Conservation (phyloP, 2,329 filamentous ascomycete genomes). For the Fusarium devonianum region DNA sequence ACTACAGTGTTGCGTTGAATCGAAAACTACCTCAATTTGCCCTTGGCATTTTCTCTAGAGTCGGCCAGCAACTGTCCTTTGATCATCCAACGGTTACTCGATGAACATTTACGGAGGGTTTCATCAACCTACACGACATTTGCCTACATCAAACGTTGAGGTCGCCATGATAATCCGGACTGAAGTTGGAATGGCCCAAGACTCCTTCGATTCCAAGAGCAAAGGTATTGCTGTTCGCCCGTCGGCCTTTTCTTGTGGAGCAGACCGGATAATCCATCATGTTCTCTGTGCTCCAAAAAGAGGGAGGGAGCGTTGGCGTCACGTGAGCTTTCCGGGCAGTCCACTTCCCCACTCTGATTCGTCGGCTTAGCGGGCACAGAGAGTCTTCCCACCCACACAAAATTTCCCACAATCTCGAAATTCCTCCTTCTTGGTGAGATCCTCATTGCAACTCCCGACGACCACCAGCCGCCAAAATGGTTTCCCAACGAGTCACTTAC, state of each 20-base stretch:
- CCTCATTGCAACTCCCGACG: constrained; percentile 46
- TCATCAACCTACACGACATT: no score
- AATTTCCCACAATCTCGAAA: constrained; percentile 54
- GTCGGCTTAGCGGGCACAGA: constrained; percentile 49
- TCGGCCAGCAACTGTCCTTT: constrained; percentile 5
- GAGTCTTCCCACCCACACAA: constrained; percentile 51
- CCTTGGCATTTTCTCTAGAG: neutral
- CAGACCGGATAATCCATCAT: neutral
- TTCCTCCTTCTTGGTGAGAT: constrained; percentile 49
- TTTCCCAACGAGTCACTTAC: constrained; percentile 68
- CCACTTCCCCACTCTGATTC: constrained; percentile 45
- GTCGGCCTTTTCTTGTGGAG: constrained; percentile 3
- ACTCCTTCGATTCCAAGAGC: neutral
- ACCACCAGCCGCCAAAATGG: constrained; percentile 62
- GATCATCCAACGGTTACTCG: constrained; percentile 7
- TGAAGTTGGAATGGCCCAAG: neutral
- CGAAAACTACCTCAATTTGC: neutral
- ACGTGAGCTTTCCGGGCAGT: constrained; percentile 25
- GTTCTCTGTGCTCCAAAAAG: constrained; percentile 1
- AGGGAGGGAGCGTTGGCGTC: constrained; percentile 5
- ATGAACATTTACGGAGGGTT: no score
- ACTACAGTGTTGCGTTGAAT: no score
- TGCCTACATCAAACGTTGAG: no score
- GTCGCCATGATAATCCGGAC: neutral
- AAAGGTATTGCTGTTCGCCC: constrained; percentile 5